phyloP scores from a whole-genome alignment of 2,329 filamentous ascomycete species.

The Sordariomycetes sp. region DNA sequence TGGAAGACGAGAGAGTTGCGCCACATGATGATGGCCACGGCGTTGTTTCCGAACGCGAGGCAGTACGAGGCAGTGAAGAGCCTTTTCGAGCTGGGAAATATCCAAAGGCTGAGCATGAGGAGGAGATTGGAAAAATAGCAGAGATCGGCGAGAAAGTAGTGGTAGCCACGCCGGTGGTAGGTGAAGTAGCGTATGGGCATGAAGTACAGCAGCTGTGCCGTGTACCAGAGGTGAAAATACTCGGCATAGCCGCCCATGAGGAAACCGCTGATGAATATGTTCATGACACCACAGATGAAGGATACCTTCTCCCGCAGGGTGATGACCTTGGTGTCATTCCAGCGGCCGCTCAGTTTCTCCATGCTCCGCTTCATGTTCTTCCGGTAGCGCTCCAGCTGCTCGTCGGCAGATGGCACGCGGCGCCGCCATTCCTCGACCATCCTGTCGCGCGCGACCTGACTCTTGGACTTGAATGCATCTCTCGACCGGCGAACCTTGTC shows the following conservation, averaged over 20 bases:
- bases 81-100: conserved; percentile 81
- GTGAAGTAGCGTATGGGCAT: conserved; percentile 93
- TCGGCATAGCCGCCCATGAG: conserved; percentile 78
- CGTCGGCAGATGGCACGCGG: conserved; percentile 75
- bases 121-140: conserved; percentile 98
- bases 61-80: conserved; percentile 90
- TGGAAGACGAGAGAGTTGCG: conserved; percentile 97
- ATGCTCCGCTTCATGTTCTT: conserved; percentile 80
- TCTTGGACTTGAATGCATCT: conserved; percentile 66
- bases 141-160: conserved; percentile 94
- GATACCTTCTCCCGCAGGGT: conserved; percentile 88
- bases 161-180: conserved; percentile 84
- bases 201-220: conserved; percentile 77
- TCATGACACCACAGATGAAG: conserved; percentile 92
- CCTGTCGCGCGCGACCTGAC: conserved; percentile 70
- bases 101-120: conserved; percentile 72
- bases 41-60: conserved; percentile 91
- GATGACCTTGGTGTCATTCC: conserved; percentile 83
- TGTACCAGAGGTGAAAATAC: conserved; percentile 90
- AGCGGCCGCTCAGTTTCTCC: conserved; percentile 74
- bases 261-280: conserved; percentile 95
- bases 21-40: conserved; percentile 98
- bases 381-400: conserved; percentile 85
- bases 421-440: conserved; percentile 91
- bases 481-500: conserved; percentile 76